Evolutionary conservation across 2,329 filamentous ascomycete species (phyloP).

Genomic region (Botrytis medusae): DNA sequence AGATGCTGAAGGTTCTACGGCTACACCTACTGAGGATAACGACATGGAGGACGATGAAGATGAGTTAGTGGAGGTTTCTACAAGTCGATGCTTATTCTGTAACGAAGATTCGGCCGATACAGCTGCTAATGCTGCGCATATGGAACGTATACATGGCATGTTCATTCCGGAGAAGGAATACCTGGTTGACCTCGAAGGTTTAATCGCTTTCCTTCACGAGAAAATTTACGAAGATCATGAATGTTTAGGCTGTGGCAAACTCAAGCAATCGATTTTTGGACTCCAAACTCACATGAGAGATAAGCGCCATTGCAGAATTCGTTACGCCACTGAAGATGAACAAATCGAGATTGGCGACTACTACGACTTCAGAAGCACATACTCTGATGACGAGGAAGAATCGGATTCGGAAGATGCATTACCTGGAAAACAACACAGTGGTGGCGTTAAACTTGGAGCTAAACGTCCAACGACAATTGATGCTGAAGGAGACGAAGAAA

Average conservation of each 20-base stretch:
- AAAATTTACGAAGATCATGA: slow-evolving; percentile 79
- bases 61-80: slow-evolving; percentile 44
- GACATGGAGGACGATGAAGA: slow-evolving; percentile 48
- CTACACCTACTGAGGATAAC: slow-evolving; percentile 41
- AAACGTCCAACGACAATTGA: slow-evolving; percentile 55
- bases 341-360: slow-evolving; percentile 94
- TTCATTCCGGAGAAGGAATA: slow-evolving; percentile 91
- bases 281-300: slow-evolving; percentile 97
- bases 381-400: slow-evolving; percentile 74
- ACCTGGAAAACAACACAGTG: slow-evolving; percentile 49
- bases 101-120: slow-evolving; percentile 77
- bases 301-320: slow-evolving; percentile 95
- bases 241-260: slow-evolving; percentile 85
- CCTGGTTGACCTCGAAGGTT: slow-evolving; percentile 76
- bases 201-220: slow-evolving; percentile 74
- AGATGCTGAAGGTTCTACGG: slow-evolving; percentile 39
- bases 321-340: slow-evolving; percentile 82
- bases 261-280: slow-evolving; percentile 74
- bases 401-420: slow-evolving; percentile 57
- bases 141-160: slow-evolving; percentile 91
- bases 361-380: slow-evolving; percentile 95
- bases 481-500: slow-evolving; percentile 55
- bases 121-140: slow-evolving; percentile 78
- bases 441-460: slow-evolving; percentile 69
- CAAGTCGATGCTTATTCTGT: slow-evolving; percentile 78